Percentiles rank a stretch among this genome's conserved stretches.
Conservation (phyloP, 805 yeast genomes). For the Saccharomycopsis synnaedendra region DNA sequence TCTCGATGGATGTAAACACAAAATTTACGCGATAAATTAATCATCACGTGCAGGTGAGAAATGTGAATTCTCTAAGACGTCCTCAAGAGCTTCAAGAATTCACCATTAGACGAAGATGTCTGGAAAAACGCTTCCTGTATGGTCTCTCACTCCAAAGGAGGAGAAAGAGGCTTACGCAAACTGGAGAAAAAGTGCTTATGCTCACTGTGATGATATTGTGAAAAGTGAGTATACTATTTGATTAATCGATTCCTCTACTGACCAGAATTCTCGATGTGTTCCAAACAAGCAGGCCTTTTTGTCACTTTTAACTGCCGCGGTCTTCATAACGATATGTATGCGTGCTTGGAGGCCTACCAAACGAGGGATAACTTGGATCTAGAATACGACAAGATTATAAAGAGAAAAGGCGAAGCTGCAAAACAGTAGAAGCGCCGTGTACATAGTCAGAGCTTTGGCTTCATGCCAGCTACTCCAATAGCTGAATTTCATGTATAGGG, state of each 20-base stretch:
- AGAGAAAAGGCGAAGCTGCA: conserved; percentile 6
- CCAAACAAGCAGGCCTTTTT: conserved; percentile 48
- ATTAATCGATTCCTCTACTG: conserved; percentile 29
- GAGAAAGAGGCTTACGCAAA: conserved; percentile 62
- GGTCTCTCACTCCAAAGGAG: conserved; percentile 70
- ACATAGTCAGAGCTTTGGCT: too few species aligned
- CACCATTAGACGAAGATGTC: neutral
- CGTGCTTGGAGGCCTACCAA: conserved; percentile 53
- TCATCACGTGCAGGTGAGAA: too few species aligned
- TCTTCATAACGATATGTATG: conserved; percentile 46
- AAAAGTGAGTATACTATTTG: conserved; percentile 51
- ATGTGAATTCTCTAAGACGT: too few species aligned
- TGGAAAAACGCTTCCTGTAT: conserved; percentile 38
- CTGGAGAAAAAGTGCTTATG: conserved; percentile 58
- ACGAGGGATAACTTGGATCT: conserved; percentile 53
- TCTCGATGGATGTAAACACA: neutral
- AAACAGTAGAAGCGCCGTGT: too few species aligned
- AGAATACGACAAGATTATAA: conserved; percentile 54
- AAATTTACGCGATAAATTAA: too few species aligned
- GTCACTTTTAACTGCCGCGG: conserved; percentile 56
- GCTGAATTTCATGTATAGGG: too few species aligned
- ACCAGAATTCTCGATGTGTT: conserved; percentile 51
- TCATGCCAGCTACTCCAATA: too few species aligned
- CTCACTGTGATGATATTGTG: conserved; percentile 56
- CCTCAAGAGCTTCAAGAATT: too few species aligned